Evolutionary conservation across 2,329 filamentous ascomycete genomes (phyloP), one percentile per base, ranked within the genome.

Genomic region (Fusarium penzigii): DNA sequence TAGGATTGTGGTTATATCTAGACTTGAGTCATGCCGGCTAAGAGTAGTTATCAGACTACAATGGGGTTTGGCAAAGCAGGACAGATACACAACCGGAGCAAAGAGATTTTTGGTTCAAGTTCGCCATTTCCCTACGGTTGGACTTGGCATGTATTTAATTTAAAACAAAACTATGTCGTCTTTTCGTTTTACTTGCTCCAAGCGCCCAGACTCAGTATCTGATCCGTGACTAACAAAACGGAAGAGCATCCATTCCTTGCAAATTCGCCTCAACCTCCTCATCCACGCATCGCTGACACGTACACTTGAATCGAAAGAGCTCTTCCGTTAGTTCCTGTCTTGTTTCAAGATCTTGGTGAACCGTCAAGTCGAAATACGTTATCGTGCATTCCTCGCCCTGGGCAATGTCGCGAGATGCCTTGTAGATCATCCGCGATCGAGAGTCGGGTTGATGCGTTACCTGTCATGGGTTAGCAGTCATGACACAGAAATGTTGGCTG

Each of bases 351-450:
- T 56, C 49, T n/a, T 45, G 34, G 5, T 53, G 52, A 1, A 20
- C 52, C 4, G 56, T 57, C 2, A 64, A 55, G 41, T 68, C 65
- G 42, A 68, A 67, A 46, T 68, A 68, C 0, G 64, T 64, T 25
- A 68, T 67, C 39, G 57, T 56, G 17, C 60, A 63, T 17, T 68
- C 65, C 43, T 68, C 65, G 1, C 55, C 59, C 25, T 56, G 48
- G 3, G 13, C 11, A 4, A 68, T 65, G 12, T 68, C 58, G 2
- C 60, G 55, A 2, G 63, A 57, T 17, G 65, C 60, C 1, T 62
- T 65, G 3, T 59, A 68, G 1, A 67, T 56, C 65, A 68, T 68
- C 10, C 64, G 49, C 0, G 54, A 58, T 9, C 55, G 56, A 5
- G 38, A 42, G 4, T 68, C 54, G 1, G 65, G 65, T 13, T 63